These are phyloP conservation scores for Trichoderma atrobrunneum DNA, from an alignment of 2,329 filamentous ascomycete species.

Conservation along the genomic window DNA sequence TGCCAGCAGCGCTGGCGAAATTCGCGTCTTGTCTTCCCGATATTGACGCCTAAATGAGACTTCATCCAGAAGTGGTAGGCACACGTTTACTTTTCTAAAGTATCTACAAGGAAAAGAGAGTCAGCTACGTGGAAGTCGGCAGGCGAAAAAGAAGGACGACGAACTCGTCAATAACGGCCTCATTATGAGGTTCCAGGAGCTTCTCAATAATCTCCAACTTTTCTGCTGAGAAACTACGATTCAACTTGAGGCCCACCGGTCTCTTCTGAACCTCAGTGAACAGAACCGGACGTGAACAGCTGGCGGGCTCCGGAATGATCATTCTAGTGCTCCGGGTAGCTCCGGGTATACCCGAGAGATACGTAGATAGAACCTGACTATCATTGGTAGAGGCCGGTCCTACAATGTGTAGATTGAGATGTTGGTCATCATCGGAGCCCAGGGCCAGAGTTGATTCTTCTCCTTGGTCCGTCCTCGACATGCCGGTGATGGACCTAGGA, in stretches of 20 bases:
- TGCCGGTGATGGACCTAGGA: not conserved
- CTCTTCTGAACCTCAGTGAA: slow-evolving; percentile 48
- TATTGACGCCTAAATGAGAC: slow-evolving; percentile 50
- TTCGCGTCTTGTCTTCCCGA: slow-evolving; percentile 42
- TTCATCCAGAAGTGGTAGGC: slow-evolving; percentile 60
- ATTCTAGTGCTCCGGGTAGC: slow-evolving; percentile 30
- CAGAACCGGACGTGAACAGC: slow-evolving; percentile 39
- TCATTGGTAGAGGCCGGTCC: slow-evolving; percentile 59
- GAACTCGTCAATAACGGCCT: slow-evolving; percentile 48
- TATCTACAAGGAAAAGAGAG: slow-evolving; percentile 39
- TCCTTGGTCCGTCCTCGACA: not conserved
- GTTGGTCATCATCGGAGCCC: slow-evolving; percentile 36
- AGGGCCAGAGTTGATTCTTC: slow-evolving; percentile 31
- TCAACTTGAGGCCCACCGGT: slow-evolving; percentile 42
- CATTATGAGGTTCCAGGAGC: slow-evolving; percentile 53
- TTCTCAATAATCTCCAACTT: slow-evolving; percentile 58
- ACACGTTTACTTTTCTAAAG: slow-evolving; percentile 54
- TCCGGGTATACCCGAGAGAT: slow-evolving; percentile 42
- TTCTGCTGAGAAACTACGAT: slow-evolving; percentile 38
- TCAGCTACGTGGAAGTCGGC: slow-evolving; percentile 27
- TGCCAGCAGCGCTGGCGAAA: slow-evolving; percentile 55
- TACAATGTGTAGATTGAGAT: slow-evolving; percentile 52
- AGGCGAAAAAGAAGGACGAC: not conserved
- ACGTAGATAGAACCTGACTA: slow-evolving; percentile 59
- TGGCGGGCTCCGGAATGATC: slow-evolving; percentile 32